Base-by-base conservation (phyloP, 2,329 filamentous ascomycete genomes). In the Zarea fungicola region DNA sequence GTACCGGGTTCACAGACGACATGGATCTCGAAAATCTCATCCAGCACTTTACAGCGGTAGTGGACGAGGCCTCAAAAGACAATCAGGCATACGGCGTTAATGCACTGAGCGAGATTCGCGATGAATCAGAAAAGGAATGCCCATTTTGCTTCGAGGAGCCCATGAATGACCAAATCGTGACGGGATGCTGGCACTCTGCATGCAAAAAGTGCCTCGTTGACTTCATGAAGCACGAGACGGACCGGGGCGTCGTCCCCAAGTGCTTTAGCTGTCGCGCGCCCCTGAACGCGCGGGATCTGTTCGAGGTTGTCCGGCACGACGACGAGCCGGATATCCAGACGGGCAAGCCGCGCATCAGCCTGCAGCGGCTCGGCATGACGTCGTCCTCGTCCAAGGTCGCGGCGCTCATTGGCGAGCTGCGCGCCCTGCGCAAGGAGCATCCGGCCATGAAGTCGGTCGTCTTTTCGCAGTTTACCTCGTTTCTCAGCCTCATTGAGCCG, bases 401-500 rank as follows among this genome's bases (percentile, higher is more conserved):
- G 37, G 80, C 87, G 1, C 76, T 99, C 5, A 77, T 96, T 54
- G 78, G 74, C 4, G 83, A 93, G 51, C 78, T 99, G 5, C 85
- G 86, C 35, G 70, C 73, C 1, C 69, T 95, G 7, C 82, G 85
- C 9, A 77, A 74, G 49, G 75, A 81, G 42, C 73, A 85, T n/a
- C 79, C 84, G 0, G 74, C 67, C 5, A 86, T 85, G 42, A 97
- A 96, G 68, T 89, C 87, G 1, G 91, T 97, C 19, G 84, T 99
- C 26, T 99, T 99, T 69, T 93, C 87, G 49, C 93, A 99, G 66
- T 99, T 99, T 66, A 99, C 93, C 0, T 95, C 91, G 0, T 99
- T 97, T 65, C 80, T 99, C 57, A 84, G 90, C 55, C 81, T 99
- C 11, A 95, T 99, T 54, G 85, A 90, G 55, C 87, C 89, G 0